Base-by-base conservation (phyloP, 805 yeast genomes). In the Candida takata region DNA sequence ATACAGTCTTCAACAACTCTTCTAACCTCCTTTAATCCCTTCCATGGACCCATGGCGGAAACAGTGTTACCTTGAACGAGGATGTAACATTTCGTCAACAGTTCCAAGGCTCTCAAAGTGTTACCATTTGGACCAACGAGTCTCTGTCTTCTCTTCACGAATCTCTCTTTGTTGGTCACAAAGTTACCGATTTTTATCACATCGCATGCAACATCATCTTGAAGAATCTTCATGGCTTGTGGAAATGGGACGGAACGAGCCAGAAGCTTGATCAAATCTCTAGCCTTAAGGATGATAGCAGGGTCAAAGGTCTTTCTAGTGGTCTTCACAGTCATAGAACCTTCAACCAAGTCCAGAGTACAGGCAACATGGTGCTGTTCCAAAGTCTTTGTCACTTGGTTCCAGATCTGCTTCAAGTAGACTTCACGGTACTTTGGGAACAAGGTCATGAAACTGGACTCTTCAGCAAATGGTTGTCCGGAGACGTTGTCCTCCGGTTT, bases 61-160 rank as follows among this genome's bases (percentile, higher is more conserved):
- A 92, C 98, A 3, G 98, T 92, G 60, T 83, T 87, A 56, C 98
- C 98, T 65, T 92, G 98, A 8, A 92, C 98, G 42, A 92, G 70
- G 47, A 92, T 84, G 58, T 90, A 92, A 64, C 98, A 92, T 51
- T 83, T 80, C n/a, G 98, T 92, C 42, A 92, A 70, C 37, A 92
- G 72, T 65, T 92, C 98, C 51, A 92, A 71, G 1, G 97, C 98
- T 56, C 90, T 92, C 46, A 92, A 69, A 0, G 98, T 92, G 60
- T 92, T 92, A 53, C 98, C 97, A 53, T 79, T 85, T 31, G 98
- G 98, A 3, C 98, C 98, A 35, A 92, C 87, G 41, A 92, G 68
- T 60, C 98, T 75, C 64, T 92, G 98, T 62, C 98, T 78, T 64
- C 98, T 79, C 62, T 92, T 92, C 35, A 85, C 81, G 52, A 92